Percentiles rank a stretch among this genome's conserved stretches.
Evolutionary conservation across 169 alveolate species (phyloP).

Genomic region (Gregarina niphandrodes): DNA sequence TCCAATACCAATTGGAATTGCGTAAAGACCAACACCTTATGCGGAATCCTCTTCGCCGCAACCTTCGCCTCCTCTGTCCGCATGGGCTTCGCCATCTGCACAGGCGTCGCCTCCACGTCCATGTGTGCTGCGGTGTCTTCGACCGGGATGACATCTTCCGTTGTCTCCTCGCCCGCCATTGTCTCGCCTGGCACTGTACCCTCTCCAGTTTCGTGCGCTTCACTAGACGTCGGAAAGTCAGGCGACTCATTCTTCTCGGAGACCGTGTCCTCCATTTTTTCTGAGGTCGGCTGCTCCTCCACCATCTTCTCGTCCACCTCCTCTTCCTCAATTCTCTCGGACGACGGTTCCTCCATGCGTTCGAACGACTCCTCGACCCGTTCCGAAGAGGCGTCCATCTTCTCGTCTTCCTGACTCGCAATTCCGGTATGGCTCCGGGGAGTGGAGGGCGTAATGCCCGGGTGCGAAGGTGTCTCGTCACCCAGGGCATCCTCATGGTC

Average conservation of each 20-base stretch:
- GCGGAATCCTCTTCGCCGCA: constrained; percentile 40
- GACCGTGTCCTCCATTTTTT: neutral
- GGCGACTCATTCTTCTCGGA: neutral
- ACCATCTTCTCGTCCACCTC: neutral
- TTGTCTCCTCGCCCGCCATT: no score
- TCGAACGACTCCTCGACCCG: no score
- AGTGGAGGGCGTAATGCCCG: no score
- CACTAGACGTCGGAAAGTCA: no score
- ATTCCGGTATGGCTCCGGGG: no score
- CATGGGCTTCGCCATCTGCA: constrained; percentile 20
- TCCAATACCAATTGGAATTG: constrained; percentile 62
- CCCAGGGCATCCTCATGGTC: no score
- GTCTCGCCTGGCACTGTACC: no score
- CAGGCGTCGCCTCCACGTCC: constrained; percentile 11
- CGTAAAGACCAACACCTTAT: constrained; percentile 54
- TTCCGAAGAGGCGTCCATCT: no score
- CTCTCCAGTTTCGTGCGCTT: no score
- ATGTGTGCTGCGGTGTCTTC: constrained; percentile 6
- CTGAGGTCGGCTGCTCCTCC: neutral
- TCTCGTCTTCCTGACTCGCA: no score
- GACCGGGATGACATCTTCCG: neutral
- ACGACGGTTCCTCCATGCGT: neutral
- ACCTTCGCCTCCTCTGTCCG: constrained; percentile 16
- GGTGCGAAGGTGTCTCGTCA: no score
- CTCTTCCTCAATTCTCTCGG: neutral